A percentile compares a stretch with the other conserved stretches of the same genome.
Evolutionary conservation across 495 filamentous ascomycete genomes (phyloP).

Genomic region (Lophiostoma macrostomum): DNA sequence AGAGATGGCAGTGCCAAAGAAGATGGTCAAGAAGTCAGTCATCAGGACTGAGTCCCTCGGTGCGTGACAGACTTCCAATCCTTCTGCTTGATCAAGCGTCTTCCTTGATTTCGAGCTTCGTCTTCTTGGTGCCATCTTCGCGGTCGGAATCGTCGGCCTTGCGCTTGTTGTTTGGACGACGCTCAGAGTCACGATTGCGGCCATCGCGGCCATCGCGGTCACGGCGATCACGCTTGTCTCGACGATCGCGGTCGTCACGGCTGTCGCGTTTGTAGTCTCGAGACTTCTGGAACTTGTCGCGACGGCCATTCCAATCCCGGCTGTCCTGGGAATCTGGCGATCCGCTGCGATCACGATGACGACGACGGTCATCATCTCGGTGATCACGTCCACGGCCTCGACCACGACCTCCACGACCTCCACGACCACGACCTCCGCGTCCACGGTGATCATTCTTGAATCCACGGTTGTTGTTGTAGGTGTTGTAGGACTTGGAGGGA

Average conservation of each 20-base stretch:
- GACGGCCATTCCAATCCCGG: constrained; percentile 24
- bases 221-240: constrained; percentile 1
- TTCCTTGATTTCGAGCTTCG: constrained; percentile 20
- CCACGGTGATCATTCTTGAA: constrained; percentile 11
- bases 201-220: not conserved
- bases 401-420: constrained; percentile 26
- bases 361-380: constrained; percentile 10
- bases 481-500: constrained; percentile 58
- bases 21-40: too few relatives aligned
- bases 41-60: too few relatives aligned
- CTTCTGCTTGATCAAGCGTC: too few relatives aligned
- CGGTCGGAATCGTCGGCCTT: constrained; percentile 11
- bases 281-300: constrained; percentile 22
- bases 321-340: constrained; percentile 11
- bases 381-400: constrained; percentile 32
- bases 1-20: too few relatives aligned
- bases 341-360: constrained; percentile 26
- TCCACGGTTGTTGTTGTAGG: not conserved
- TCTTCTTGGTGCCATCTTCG: constrained; percentile 2
- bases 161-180: constrained; percentile 5
- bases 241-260: not conserved
- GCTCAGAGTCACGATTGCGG: not conserved
- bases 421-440: constrained; percentile 27
- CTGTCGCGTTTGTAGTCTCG: not conserved
- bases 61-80: too few relatives aligned